A percentile compares a stretch with the other conserved stretches of the same genome.
phyloP scores from a whole-genome alignment of 2,329 filamentous ascomycete species.

The Bipolaris oryzae region DNA sequence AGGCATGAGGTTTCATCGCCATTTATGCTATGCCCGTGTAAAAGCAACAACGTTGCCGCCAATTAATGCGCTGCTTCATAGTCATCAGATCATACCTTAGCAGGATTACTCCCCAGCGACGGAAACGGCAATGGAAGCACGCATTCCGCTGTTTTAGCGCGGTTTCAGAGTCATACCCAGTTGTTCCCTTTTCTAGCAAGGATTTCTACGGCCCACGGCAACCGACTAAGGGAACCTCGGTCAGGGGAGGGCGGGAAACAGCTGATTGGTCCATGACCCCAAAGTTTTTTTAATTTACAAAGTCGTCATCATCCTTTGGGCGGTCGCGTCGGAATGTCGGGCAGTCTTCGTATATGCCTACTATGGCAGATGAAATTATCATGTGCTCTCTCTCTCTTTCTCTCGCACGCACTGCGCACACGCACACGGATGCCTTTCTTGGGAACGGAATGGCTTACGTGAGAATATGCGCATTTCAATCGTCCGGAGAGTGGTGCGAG shows the following conservation, averaged over 20 bases:
- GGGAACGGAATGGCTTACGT: background rate
- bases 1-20: background rate
- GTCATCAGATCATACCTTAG: background rate
- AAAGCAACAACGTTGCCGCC: background rate
- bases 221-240: background rate
- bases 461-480: background rate
- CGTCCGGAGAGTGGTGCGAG: background rate
- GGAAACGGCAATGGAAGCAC: background rate
- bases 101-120: background rate
- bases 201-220: background rate
- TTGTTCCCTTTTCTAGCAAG: constrained; percentile 1
- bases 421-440: background rate
- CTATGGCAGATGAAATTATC: background rate
- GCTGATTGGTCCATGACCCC: background rate
- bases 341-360: background rate
- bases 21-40: background rate
- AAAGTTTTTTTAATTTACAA: background rate
- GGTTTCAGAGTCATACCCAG: constrained; percentile 13
- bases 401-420: background rate
- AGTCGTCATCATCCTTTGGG: background rate
- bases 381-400: background rate
- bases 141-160: constrained; percentile 2
- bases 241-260: background rate
- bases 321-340: background rate
- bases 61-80: background rate